Evolutionary conservation across 202 grass and related monocot species (phyloP).

Genomic region (Setaria italica): DNA sequence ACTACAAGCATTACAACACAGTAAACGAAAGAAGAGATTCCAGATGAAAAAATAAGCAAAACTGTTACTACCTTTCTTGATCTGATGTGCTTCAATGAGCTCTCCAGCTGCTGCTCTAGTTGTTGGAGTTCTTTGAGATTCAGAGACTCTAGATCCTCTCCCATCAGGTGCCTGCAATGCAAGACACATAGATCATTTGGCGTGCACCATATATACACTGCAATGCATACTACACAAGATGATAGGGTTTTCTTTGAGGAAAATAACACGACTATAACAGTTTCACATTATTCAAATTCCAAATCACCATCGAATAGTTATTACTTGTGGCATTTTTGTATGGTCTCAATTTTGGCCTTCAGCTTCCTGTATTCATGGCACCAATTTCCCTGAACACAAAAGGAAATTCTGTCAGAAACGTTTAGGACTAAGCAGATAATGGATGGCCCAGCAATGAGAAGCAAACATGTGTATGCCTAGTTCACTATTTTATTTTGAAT

Average conservation of each 20-base stretch:
- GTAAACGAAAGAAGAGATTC: not conserved
- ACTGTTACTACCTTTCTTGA: conserved; percentile 70
- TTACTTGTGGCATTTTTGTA: conserved; percentile 92
- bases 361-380: conserved; percentile 75
- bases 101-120: conserved; percentile 80
- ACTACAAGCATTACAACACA: not conserved
- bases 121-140: conserved; percentile 85
- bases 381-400: conserved; percentile 70
- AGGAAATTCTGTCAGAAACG: conserved; percentile 19
- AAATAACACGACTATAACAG: not conserved
- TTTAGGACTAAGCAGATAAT: not conserved
- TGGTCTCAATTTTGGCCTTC: conserved; percentile 76
- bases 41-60: conserved; percentile 16
- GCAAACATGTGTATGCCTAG: no score
- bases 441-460: not conserved
- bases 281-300: not conserved
- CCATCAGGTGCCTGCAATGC: conserved; percentile 69
- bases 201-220: not conserved
- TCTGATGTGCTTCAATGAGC: conserved; percentile 85
- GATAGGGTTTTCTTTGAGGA: not conserved
- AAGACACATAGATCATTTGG: conserved; percentile 27
- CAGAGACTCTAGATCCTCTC: conserved; percentile 73
- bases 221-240: not conserved
- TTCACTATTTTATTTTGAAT: no score
- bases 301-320: not conserved